Evolutionary conservation across 2,329 filamentous ascomycete species (phyloP), one percentile per base, ranked within the genome.

Genomic region (Exophiala aquamarina): DNA sequence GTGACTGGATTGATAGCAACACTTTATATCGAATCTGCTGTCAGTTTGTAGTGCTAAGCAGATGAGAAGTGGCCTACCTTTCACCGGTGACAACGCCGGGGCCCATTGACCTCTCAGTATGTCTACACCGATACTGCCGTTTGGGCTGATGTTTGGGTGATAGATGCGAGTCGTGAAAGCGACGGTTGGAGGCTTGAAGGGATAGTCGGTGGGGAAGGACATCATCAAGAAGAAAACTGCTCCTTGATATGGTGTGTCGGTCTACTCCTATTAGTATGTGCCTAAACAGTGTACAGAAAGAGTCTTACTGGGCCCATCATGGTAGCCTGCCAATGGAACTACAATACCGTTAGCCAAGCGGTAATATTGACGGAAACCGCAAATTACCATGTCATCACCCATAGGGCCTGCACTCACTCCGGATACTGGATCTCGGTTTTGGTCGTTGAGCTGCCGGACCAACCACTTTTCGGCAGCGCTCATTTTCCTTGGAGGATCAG

Each of bases 291-390:
- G n/a, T 94, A 62, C 52, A 21, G n/a, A 14, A 23, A 5, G 9
- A 18, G 21, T 46, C 89, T 83, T 84, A 95, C 89, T 70, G 93
- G 93, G 74, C 93, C 93, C 93, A 98, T 98, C 71, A 98, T 98
- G 43, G 93, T 98, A 66, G 93, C 93, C 85, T 98, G 93, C 93
- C 93, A 98, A 84, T 97, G 93, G 70, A 98, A 98, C 92, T 98
- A 63, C 63, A 38, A 23, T 17, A 48, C 44, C 61, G 59, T 62
- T 41, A 49, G 47, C 50, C 45, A 52, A 20, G 20, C 23, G 41
- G 47, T 48, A 38, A 43, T 35, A 21, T 15, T 26, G 43, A 42
- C 55, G 53, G 48, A 52, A 38, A n/a, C n/a, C 11, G 45, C 23
- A 44, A 49, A 89, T 67, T 91, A 97, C 93, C 83, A 98, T 74